phyloP scores from a whole-genome alignment of 129 eudicot species.

The Artemisia annua region DNA sequence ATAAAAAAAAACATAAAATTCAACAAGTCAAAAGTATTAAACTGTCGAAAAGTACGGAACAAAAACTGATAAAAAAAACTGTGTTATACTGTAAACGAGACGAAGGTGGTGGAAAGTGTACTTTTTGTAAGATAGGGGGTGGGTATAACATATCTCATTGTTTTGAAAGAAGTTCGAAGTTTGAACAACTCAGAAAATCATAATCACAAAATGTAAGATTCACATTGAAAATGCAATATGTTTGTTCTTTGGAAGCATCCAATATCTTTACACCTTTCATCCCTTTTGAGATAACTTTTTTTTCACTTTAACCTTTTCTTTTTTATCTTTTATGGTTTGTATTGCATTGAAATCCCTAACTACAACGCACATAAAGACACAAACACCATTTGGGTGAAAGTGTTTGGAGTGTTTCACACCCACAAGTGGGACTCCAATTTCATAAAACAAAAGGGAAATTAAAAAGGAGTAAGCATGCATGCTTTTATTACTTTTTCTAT shows the following conservation, averaged over 20 bases:
- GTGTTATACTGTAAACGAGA: too few species aligned
- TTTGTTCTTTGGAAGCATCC: conserved; percentile 23
- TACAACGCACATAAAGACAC: conserved; percentile 35
- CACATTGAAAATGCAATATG: conserved; percentile 2
- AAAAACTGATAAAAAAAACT: too few species aligned
- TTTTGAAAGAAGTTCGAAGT: background rate
- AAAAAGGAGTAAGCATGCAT: background rate
- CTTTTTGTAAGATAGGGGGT: too few species aligned
- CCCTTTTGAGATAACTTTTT: conserved; percentile 29
- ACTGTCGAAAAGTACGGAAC: too few species aligned
- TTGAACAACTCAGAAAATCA: background rate
- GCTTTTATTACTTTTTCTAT: conserved; percentile 7
- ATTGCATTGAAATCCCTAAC: conserved; percentile 27
- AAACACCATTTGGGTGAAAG: conserved; percentile 30
- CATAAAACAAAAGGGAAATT: background rate
- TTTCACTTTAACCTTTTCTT: conserved; percentile 24
- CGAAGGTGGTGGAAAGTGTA: too few species aligned
- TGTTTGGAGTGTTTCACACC: conserved; percentile 26
- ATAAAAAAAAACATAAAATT: too few species aligned
- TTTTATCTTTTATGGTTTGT: conserved; percentile 19
- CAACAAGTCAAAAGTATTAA: too few species aligned
- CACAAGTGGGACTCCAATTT: conserved; percentile 30
- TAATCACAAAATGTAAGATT: background rate
- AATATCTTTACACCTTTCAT: conserved; percentile 31
- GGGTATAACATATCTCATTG: too few species aligned